phyloP scores from a whole-genome alignment of 768 basidiomycete species.

The Lentinus tigrinus region DNA sequence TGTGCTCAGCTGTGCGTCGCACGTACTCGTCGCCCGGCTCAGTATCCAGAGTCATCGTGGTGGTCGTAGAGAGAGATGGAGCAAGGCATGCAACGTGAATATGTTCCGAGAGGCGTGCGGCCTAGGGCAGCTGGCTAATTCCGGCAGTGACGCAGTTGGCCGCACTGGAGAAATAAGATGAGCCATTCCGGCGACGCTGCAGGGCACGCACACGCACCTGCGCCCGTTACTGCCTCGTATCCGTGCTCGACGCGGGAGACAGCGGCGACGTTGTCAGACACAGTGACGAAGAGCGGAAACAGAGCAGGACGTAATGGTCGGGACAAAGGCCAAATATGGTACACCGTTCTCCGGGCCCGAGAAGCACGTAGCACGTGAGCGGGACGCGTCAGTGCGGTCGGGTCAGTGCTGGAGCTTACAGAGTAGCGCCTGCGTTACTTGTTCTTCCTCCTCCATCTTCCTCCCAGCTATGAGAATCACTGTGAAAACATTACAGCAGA shows the following conservation, averaged over 20 bases:
- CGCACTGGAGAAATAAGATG: constrained; percentile 2
- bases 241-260: too few species aligned
- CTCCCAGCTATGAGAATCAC: constrained; percentile 77
- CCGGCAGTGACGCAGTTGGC: not conserved
- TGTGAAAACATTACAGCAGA: constrained; percentile 93
- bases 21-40: constrained; percentile 78
- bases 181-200: not conserved
- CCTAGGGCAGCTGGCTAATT: constrained; percentile 9
- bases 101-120: constrained; percentile 10
- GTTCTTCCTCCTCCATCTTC: constrained; percentile 11
- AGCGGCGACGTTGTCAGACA: not conserved
- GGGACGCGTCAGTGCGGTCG: constrained; percentile 22
- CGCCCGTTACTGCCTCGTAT: too few species aligned
- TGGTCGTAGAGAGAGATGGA: constrained; percentile 8
- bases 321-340: not conserved
- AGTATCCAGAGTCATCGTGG: constrained; percentile 41
- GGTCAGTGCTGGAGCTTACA: constrained; percentile 2
- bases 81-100: constrained; percentile 5
- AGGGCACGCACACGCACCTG: not conserved
- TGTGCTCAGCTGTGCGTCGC: constrained; percentile 64
- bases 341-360: not conserved
- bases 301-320: not conserved
- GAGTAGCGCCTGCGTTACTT: constrained; percentile 11
- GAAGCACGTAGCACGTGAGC: constrained; percentile 16
- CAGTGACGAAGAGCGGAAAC: not conserved